These are phyloP conservation scores for Lecanicillium sp. DNA, from an alignment of 2,329 filamentous ascomycete genomes.

Conservation along the genomic window DNA sequence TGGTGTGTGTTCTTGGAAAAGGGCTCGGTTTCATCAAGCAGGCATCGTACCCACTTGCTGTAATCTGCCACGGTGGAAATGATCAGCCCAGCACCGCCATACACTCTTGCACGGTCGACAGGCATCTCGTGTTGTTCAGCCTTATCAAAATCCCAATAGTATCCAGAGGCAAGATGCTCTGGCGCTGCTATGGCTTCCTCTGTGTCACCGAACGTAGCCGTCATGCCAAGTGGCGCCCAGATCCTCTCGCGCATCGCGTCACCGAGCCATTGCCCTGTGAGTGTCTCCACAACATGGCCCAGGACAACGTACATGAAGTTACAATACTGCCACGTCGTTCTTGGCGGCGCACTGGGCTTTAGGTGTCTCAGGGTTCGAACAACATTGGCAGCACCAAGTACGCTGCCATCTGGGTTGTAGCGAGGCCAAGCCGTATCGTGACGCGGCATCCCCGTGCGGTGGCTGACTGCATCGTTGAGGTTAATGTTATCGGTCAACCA, in stretches of 20 bases:
- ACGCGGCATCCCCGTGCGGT: neutral
- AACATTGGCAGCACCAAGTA: neutral
- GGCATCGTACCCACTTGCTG: constrained; percentile 40
- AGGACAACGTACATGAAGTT: neutral
- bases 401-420: neutral
- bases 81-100: constrained; percentile 31
- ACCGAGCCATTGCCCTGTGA: neutral
- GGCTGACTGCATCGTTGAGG: neutral
- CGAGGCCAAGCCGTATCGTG: neutral
- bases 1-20: constrained; percentile 17
- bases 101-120: constrained; percentile 17
- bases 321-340: neutral
- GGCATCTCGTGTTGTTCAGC: constrained; percentile 18
- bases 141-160: constrained; percentile 27
- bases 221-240: constrained; percentile 38
- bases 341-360: neutral
- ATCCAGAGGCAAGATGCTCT: constrained; percentile 31
- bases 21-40: constrained; percentile 26
- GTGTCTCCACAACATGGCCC: neutral
- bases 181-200: constrained; percentile 17
- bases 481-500: neutral
- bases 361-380: neutral
- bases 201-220: constrained; percentile 27
- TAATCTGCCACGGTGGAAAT: constrained; percentile 43
- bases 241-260: neutral